These are phyloP conservation scores for Arachnomyces sp. DNA, from an alignment of 2,329 filamentous ascomycete species.

Conservation along the genomic window DNA sequence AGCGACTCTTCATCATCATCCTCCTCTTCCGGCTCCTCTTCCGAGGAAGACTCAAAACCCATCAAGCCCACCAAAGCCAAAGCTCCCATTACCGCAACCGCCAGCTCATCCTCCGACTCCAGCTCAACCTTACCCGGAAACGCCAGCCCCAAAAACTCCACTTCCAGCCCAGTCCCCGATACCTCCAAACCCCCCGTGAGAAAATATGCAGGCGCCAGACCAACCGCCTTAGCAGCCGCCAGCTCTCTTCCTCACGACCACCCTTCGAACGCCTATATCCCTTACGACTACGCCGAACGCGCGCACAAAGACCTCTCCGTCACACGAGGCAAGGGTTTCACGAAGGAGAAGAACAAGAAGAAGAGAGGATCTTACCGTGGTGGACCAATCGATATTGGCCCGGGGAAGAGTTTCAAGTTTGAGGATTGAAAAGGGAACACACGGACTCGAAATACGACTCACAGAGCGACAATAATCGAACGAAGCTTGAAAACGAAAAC, in stretches of 20 bases:
- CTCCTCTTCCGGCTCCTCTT: constrained; percentile 19
- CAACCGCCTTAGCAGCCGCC: constrained; percentile 72
- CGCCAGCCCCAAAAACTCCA: constrained; percentile 40
- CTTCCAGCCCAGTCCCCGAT: constrained; percentile 39
- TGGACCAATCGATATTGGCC: constrained; percentile 73
- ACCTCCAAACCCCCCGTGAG: constrained; percentile 28
- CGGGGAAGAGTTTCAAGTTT: constrained; percentile 87
- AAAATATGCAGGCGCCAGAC: constrained; percentile 44
- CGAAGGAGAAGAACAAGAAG: constrained; percentile 99
- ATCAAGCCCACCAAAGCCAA: constrained; percentile 17
- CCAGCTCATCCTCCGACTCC: constrained; percentile 22
- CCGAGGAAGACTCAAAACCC: constrained; percentile 18
- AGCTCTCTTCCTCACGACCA: constrained; percentile 58
- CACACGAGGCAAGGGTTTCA: constrained; percentile 93
- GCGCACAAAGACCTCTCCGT: constrained; percentile 83
- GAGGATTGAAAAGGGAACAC: constrained; percentile 62
- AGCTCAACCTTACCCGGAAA: constrained; percentile 23
- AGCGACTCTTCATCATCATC: constrained; percentile 16
- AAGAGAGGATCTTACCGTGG: constrained; percentile 86
- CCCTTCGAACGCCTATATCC: constrained; percentile 74
- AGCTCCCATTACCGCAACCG: constrained; percentile 9
- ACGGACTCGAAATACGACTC: too few species aligned
- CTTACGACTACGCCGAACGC: constrained; percentile 80
- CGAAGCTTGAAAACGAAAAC: too few species aligned
- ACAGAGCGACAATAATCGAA: too few species aligned